Base-by-base conservation (phyloP, 768 basidiomycete species). In the Panaeolus papilionaceus region DNA sequence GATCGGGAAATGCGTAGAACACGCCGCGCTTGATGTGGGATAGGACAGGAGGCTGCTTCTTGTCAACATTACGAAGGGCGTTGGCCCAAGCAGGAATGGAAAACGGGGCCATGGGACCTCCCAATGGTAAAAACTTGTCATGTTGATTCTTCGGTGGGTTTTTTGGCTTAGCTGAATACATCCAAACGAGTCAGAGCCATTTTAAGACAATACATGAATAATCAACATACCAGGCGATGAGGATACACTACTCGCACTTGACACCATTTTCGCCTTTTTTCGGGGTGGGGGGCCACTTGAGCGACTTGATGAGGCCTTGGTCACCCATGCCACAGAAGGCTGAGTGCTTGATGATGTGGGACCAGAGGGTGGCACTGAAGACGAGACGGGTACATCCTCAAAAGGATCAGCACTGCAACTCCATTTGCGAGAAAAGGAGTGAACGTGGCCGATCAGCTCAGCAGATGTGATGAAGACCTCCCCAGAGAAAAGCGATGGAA, bases 51-150 rank as follows among this genome's bases (percentile, higher is more conserved):
- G 28, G 28, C 28, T 33, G 28, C 28, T 33, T 33, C 28, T 33
- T 2, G 28, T 33, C 28, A 33, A 33, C 28, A 33, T 33, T 33
- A 33, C 28, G 28, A 33, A 33, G 28, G 4, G 28, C 28, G 4
- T 33, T 33, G 2, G 28, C 28, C 28, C 28, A 33, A 4, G 28
- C 28, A 33, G 28, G 28, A 33, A 33, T 33, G 2, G 64, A 38
- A 54, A 54, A 65, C 37, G 64, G 64, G 18, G 51, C 49, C n/a
- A 66, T 6, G 5, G 38, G 65, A 23, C 65, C 61, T 10, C 39
- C 20, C 10, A 66, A 28, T 8, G 51, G 51, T 23, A 28, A 16
- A 44, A 66, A 66, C 33, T 66, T 66, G 65, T 66, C 12, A 7
- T 38, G 65, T 6, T 28, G 26, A 6, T 14, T 18, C 33, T 51